A percentile compares a stretch with the other conserved stretches of the same genome.
Conservation (phyloP, 177 flowering plant genomes). For the Tripterygium wilfordii region DNA sequence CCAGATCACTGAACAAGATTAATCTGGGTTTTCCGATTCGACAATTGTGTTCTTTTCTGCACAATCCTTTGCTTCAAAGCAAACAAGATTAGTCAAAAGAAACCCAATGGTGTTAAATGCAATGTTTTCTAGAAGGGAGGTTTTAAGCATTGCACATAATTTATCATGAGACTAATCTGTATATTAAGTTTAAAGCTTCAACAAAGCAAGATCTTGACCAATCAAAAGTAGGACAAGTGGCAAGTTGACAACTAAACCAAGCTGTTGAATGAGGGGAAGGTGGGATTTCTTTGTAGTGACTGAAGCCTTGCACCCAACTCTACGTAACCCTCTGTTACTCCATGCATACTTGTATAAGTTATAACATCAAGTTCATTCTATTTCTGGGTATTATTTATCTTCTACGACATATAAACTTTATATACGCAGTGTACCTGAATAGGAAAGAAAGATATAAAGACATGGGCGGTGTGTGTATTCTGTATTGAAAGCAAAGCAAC, state of each 20-base stretch:
- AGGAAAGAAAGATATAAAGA: not conserved
- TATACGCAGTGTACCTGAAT: not conserved
- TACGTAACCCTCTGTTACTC: constrained; percentile 22
- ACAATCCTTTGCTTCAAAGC: constrained; percentile 6
- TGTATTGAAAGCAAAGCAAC: constrained; percentile 35
- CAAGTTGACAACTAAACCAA: not conserved
- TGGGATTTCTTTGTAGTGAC: constrained; percentile 11
- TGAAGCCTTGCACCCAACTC: constrained; percentile 35
- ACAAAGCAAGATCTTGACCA: not conserved
- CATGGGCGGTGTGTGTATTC: not conserved
- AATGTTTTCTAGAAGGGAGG: not conserved
- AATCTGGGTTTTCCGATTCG: not conserved
- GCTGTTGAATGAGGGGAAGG: not conserved
- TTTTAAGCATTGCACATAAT: not conserved
- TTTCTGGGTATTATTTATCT: too few species aligned
- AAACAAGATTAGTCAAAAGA: not conserved
- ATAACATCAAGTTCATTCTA: too few species aligned
- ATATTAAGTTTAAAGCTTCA: constrained; percentile 6
- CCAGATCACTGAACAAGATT: not conserved
- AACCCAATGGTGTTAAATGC: not conserved
- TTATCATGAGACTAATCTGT: constrained; percentile 1
- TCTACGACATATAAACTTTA: constrained; percentile 1
- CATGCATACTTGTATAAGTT: not conserved
- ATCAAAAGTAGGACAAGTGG: not conserved
- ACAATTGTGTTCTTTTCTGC: not conserved